Conservation (phyloP, 2,329 filamentous ascomycete genomes). For the Trichophyton rubrum region DNA sequence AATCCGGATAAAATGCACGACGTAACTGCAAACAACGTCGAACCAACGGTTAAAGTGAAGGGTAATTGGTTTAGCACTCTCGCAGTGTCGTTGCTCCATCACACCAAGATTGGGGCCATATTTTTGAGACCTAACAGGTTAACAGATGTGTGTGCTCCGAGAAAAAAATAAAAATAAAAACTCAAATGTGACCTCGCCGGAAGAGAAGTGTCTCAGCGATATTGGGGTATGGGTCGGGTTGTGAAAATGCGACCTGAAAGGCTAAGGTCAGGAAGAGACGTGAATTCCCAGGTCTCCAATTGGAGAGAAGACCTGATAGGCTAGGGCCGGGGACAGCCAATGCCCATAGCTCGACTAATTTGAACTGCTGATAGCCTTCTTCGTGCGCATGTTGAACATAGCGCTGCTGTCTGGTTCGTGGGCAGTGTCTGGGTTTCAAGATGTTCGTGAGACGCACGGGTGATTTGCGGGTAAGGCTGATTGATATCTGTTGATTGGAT, state of each 20-base stretch:
- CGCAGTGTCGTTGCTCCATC: neutral
- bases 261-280: neutral
- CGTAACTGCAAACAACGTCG: neutral
- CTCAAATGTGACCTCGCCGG: neutral
- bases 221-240: neutral
- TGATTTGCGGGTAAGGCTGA: slow-evolving; percentile 5
- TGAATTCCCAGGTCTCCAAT: neutral
- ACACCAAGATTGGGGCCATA: neutral
- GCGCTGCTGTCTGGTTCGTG: neutral
- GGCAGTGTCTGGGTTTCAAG: neutral
- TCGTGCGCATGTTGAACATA: neutral
- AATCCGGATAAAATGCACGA: neutral
- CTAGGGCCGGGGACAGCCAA: neutral
- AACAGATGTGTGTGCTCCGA: neutral
- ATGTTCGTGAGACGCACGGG: neutral
- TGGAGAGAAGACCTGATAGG: neutral
- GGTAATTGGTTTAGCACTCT: neutral
- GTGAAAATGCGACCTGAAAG: neutral
- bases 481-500: neutral
- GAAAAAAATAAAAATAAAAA: neutral
- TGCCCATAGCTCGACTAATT: neutral
- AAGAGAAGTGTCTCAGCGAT: neutral
- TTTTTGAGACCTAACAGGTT: neutral
- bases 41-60: neutral
- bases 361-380: neutral